Evolutionary conservation across 1,284 basidiomycete species (phyloP).

Genomic region (Coniophora puteana): DNA sequence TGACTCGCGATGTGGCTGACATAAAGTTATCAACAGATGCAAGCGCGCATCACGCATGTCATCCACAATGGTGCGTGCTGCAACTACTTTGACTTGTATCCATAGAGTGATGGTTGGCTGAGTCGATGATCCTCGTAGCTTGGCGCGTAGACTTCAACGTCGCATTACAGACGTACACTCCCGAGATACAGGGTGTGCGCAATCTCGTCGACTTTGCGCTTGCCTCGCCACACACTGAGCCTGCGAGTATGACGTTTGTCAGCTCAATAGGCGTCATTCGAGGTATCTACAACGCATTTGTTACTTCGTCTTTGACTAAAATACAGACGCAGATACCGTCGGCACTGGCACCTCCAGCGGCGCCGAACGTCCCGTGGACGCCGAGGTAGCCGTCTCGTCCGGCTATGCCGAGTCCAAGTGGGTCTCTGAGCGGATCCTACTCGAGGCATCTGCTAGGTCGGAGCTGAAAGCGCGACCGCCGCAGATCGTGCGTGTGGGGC

Average conservation of each 20-base stretch:
- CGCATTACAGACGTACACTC: conserved; percentile 29
- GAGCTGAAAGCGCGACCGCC: conserved; percentile 23
- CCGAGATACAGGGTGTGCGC: conserved; percentile 33
- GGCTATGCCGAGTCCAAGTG: conserved; percentile 43
- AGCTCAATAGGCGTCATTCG: conserved; percentile 29
- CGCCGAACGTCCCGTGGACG: conserved; percentile 16
- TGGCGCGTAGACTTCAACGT: conserved; percentile 42
- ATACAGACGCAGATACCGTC: not conserved
- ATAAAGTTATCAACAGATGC: too few relatives aligned
- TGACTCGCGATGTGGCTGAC: too few relatives aligned
- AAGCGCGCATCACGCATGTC: conserved; percentile 19
- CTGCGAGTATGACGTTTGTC: conserved; percentile 32
- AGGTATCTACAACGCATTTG: conserved; percentile 11
- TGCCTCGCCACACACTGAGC: conserved; percentile 15
- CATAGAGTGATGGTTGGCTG: not conserved
- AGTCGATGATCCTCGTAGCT: conserved; percentile 13
- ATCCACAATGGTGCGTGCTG: conserved; percentile 16
- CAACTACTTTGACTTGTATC: too few relatives aligned
- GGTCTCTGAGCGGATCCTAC: conserved; percentile 37
- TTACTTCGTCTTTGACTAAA: not conserved
- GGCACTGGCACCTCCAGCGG: not conserved
- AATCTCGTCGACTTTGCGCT: conserved; percentile 39
- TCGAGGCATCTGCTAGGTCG: conserved; percentile 17
- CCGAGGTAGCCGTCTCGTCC: conserved; percentile 26
- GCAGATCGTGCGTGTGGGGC: conserved; percentile 35